Percentiles rank a stretch among this genome's conserved stretches.
Evolutionary conservation across 352 stramenopile species (phyloP).

Genomic region (Phytophthora idaei): DNA sequence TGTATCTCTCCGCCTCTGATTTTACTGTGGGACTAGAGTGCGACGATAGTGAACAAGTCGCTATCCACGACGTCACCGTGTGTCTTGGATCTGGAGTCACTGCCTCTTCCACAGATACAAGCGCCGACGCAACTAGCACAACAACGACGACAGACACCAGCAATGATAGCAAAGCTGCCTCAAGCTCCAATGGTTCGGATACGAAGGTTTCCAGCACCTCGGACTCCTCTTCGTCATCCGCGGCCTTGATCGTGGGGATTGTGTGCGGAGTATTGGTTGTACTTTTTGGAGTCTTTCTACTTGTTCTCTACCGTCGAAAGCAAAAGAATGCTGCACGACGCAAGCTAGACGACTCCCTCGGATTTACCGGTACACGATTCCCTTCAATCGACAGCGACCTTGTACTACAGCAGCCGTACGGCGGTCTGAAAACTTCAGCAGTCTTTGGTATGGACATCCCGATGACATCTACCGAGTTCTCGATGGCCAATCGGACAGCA

Average conservation of each 20-base stretch:
- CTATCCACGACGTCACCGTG: background rate
- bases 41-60: background rate
- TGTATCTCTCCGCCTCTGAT: background rate
- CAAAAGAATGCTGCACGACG: conserved; percentile 6
- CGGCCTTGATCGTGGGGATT: conserved; percentile 30
- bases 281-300: conserved; percentile 17
- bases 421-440: conserved; percentile 19
- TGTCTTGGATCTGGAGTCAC: conserved; percentile 18
- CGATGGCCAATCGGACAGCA: conserved; percentile 21
- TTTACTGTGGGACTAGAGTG: background rate
- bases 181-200: conserved; percentile 18
- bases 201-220: conserved; percentile 10
- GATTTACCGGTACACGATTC: conserved; percentile 23
- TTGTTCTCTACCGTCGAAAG: conserved; percentile 25
- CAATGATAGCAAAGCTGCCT: conserved; percentile 5
- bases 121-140: conserved; percentile 16
- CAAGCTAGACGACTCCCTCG: conserved; percentile 18
- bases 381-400: conserved; percentile 31
- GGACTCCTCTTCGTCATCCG: conserved; percentile 23
- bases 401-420: conserved; percentile 25
- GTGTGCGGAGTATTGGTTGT: conserved; percentile 23
- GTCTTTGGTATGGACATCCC: conserved; percentile 23
- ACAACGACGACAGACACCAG: conserved; percentile 16
- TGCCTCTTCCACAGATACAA: conserved; percentile 21
- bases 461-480: conserved; percentile 31